phyloP scores from a whole-genome alignment of 192 early-diverging fungal genomes.

The Piromyces finnis region DNA sequence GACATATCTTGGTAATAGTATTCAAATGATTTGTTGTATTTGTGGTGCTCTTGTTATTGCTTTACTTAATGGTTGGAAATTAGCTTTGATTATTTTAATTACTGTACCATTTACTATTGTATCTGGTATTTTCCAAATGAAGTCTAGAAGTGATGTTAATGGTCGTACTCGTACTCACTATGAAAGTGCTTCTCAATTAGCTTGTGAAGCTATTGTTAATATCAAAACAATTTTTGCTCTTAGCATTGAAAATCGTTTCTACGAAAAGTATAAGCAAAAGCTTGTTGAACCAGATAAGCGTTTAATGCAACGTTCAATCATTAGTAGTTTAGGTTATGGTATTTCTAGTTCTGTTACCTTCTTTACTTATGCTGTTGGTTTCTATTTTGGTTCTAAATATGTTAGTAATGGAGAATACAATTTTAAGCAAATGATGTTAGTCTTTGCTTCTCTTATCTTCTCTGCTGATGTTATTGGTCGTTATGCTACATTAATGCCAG shows the following conservation, averaged over 20 bases:
- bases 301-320: slow-evolving; percentile 38
- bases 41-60: slow-evolving; percentile 35
- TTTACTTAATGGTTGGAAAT: slow-evolving; percentile 56
- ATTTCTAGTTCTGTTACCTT: slow-evolving; percentile 52
- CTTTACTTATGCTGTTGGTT: slow-evolving; percentile 53
- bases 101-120: slow-evolving; percentile 37
- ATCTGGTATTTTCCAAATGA: slow-evolving; percentile 27
- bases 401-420: not conserved
- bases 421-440: slow-evolving; percentile 23
- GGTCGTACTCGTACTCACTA: slow-evolving; percentile 13
- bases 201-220: slow-evolving; percentile 64
- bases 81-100: slow-evolving; percentile 58
- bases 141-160: not conserved
- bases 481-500: slow-evolving; percentile 50
- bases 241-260: slow-evolving; percentile 20
- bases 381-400: slow-evolving; percentile 46
- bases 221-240: slow-evolving; percentile 76
- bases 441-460: slow-evolving; percentile 20
- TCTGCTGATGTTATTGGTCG: slow-evolving; percentile 42
- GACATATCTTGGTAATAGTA: slow-evolving; percentile 27
- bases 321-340: slow-evolving; percentile 55
- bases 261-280: slow-evolving; percentile 34
- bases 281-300: slow-evolving; percentile 49
- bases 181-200: slow-evolving; percentile 60
- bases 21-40: slow-evolving; percentile 19